Evolutionary conservation across 148 eudicot genomes (phyloP).

Genomic region (Oxyria digyna): DNA sequence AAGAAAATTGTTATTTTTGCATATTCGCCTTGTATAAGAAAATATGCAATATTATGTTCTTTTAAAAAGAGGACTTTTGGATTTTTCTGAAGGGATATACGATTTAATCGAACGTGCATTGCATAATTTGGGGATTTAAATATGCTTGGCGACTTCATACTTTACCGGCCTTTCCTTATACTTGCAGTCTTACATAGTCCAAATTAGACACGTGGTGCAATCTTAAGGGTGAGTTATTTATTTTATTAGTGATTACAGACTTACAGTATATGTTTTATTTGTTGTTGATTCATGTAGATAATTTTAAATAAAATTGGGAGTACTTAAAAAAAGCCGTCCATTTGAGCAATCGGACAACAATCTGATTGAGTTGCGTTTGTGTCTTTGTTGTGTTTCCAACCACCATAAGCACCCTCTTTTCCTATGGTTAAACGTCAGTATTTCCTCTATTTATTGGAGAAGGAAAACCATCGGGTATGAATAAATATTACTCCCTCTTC

Average conservation of each 20-base stretch:
- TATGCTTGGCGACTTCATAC: neutral
- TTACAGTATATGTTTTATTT: neutral
- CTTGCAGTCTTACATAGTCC: neutral
- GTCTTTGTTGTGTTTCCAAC: slow-evolving; percentile 7
- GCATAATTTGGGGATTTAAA: slow-evolving; percentile 4
- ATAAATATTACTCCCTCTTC: too few species aligned
- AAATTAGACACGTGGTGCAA: neutral
- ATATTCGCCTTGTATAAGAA: too few species aligned
- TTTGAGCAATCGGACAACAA: neutral
- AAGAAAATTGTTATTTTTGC: too few species aligned
- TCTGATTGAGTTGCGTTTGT: neutral
- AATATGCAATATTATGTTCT: neutral
- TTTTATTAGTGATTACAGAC: neutral
- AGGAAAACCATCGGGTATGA: too few species aligned
- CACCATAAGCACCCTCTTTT: neutral
- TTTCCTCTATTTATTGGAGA: too few species aligned
- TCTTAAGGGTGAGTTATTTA: neutral
- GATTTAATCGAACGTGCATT: slow-evolving; percentile 4
- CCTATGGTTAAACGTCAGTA: too few species aligned
- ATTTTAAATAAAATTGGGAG: neutral
- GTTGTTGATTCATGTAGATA: neutral
- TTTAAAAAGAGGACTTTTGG: neutral
- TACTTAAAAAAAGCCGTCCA: slow-evolving; percentile 5
- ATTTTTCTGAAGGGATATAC: neutral
- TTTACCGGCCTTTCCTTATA: neutral